Evolutionary conservation across 208 protist species (phyloP), one percentile per base, ranked within the genome.

Genomic region (Crithidia expoeki): DNA sequence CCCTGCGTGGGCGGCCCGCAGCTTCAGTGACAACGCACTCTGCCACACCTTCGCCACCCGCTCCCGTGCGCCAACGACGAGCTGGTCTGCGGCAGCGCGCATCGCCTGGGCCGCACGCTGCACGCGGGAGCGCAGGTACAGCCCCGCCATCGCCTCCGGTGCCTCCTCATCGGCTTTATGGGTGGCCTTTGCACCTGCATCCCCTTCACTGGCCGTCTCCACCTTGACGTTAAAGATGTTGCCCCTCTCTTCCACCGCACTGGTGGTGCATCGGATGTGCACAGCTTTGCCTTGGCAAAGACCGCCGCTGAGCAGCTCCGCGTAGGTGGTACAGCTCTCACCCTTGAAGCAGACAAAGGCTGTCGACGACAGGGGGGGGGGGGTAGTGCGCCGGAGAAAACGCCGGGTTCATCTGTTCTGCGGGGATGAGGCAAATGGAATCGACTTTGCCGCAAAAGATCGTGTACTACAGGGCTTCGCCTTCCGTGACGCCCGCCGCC

Each of bases 341-440:
- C 55, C 19, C 11, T 38, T 28, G 34, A 79, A 79, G 4, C 36
- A 34, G 16, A 79, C 67, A 33, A 74, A 28, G 7, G 66, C 67
- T 3, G 65, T 21, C 3, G 53, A 25, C n/a, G 33, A 38, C 6
- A 40, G n/a, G 3, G 66, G 2, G 23, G 30, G n/a, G n/a, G n/a
- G n/a, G n/a, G n/a, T n/a, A n/a, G n/a, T n/a, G 21, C 23, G 52
- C 4, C 32, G 40, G 28, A 25, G 30, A 58, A 12, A 19, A 23
- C 14, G 46, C 19, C 46, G n/a, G n/a, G n/a, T 4, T 10, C 46
- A 50, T 50, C 7, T 58, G 52, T 9, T 17, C 2, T 12, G 57
- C 42, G 46, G 33, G 56, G 34, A 51, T 17, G 23, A 72, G 56
- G 17, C 19, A 11, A 5, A 65, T 56, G 28, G 27, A 19, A 25